Evolutionary conservation across 2,329 filamentous ascomycete species (phyloP), one percentile per base, ranked within the genome.

Genomic region (Penicillium sp.): DNA sequence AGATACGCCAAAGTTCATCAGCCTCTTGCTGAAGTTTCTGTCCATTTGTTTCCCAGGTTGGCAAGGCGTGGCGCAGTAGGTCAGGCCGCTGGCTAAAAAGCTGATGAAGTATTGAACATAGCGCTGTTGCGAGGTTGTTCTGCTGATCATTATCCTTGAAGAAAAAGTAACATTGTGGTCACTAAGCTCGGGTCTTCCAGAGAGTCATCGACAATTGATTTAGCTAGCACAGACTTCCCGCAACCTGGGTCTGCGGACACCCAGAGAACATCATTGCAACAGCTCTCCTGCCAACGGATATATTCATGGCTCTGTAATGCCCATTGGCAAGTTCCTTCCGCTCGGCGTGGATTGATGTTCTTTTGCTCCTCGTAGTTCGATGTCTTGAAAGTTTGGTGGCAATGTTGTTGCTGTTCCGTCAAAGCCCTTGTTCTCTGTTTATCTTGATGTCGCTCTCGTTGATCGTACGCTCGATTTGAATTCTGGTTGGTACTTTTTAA

Each of bases 171-270:
- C 68, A 73, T 61, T 1, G 64, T 63, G 29, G 49, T 11, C 9
- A 10, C 9, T 11, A 11, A 51, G 14, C 53, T 47, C 27, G 16
- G 49, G 30, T 8, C 53, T 16, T 48, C 41, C 7, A 74, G 54
- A 29, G 67, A 59, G 2, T 66, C 27, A 43, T 76, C 68, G 9
- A 76, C 61, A 0, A 76, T 61, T 2, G 65, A 69, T 59, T 61
- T 67, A 0, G 71, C 56, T 0, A 76, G 62, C 0, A 76, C 73
- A 23, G 73, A 76, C 55, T 76, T 76, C 6, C 74, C 73, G 53
- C 71, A 76, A 27, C 74, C 73, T 16, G 72, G 72, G 50, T 74
- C 71, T 1, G 74, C 74, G 13, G 71, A 73, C 7, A 76, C 61
- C 73, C 67, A 75, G 19, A 77, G 68, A 18, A 76, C 61, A 51